Evolutionary conservation across 768 basidiomycete species (phyloP), one percentile per base, ranked within the genome.

Genomic region (Leccinum disarticulatum): DNA sequence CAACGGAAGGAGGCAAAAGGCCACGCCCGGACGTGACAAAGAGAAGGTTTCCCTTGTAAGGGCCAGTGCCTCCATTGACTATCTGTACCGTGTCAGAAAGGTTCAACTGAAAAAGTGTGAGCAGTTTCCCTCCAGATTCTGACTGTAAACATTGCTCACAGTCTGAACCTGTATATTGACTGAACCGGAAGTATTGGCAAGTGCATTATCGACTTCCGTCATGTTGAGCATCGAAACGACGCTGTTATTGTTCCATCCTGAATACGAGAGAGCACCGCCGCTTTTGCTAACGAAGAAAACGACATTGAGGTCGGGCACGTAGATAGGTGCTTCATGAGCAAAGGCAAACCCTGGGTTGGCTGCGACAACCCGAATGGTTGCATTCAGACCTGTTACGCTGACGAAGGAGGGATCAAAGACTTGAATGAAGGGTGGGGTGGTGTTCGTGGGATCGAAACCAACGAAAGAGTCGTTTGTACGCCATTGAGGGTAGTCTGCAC

Each of bases 301-400:
- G 62, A 87, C 83, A 65, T 91, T 82, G n/a, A 85, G 86, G n/a
- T 77, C 79, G 6, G 84, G 74, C 33, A 83, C 75, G 71, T 85
- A 90, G 2, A 91, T 77, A 0, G 88, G 88, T 3, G 88, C 91
- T 73, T 93, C 91, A 67, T 93, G 90, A 17, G 89, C 90, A 61
- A 90, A 85, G 3, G 86, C 86, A 69, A 86, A 87, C 4, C 79
- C 82, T 3, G 80, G 79, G 59, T 85, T 83, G 8, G 81, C 80
- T 0, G 84, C 84, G 51, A 93, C 81, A 59, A 82, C 70, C 4
- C 81, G 79, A 52, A 92, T 80, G 0, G 80, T 80, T 6, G 90
- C 83, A 27, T 75, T 73, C 4, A 71, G 61, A 1, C 89, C 90
- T 1, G 90, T 79, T 57, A 91, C 76, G 7, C 70, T 57, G 48